Conservation (phyloP, 164 flowering plant genomes). For the Pachysandra terminalis region DNA sequence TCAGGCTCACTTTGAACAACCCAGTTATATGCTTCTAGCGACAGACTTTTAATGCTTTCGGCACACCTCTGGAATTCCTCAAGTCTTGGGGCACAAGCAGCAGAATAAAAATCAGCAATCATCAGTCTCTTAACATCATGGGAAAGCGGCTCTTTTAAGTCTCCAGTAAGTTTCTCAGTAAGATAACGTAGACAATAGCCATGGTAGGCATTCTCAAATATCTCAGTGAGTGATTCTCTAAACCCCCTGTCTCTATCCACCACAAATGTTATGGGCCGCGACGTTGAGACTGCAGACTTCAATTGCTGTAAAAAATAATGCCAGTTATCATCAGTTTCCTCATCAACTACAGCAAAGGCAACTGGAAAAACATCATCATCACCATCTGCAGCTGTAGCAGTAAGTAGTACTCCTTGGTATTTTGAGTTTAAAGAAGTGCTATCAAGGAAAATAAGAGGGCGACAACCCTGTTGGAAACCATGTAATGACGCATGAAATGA, state of each 20-base stretch:
- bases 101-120: slow-evolving; percentile 60
- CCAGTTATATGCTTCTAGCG: slow-evolving; percentile 69
- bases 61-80: slow-evolving; percentile 43
- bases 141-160: slow-evolving; percentile 65
- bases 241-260: not conserved
- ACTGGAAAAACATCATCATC: slow-evolving; percentile 38
- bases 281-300: slow-evolving; percentile 21
- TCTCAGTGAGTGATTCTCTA: not conserved
- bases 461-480: slow-evolving; percentile 67
- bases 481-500: no score
- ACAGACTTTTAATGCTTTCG: no score
- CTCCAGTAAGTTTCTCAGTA: not conserved
- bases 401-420: slow-evolving; percentile 24
- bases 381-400: slow-evolving; percentile 39
- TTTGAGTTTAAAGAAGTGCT: slow-evolving; percentile 24
- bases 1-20: no score
- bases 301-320: slow-evolving; percentile 32
- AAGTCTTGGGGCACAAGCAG: slow-evolving; percentile 58
- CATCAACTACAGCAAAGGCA: slow-evolving; percentile 36
- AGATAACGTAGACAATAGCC: not conserved
- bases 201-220: not conserved
- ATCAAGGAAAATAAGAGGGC: no score
- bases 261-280: not conserved
- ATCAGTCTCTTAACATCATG: slow-evolving; percentile 63
- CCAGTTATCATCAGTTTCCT: slow-evolving; percentile 33